phyloP scores from a whole-genome alignment of 805 yeast species.

The Wickerhamomyces chaumierensis region DNA sequence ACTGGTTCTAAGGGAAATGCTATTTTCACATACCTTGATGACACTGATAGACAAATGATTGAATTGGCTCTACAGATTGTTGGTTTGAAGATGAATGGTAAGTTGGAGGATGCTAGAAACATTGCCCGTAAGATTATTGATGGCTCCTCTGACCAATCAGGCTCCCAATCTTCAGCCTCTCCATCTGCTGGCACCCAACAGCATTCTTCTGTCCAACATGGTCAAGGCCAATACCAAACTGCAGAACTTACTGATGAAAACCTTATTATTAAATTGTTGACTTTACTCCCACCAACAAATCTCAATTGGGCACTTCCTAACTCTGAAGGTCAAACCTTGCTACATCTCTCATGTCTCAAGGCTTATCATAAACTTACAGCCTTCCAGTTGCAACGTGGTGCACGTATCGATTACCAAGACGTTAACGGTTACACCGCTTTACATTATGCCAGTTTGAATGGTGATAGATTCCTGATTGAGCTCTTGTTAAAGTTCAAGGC shows the following conservation, averaged over 20 bases:
- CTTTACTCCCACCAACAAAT: slow-evolving; percentile 48
- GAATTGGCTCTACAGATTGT: slow-evolving; percentile 94
- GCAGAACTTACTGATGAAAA: slow-evolving; percentile 23
- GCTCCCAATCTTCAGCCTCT: slow-evolving; percentile 7
- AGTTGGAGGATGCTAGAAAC: slow-evolving; percentile 86
- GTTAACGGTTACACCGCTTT: slow-evolving; percentile 77
- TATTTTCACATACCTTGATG: slow-evolving; percentile 86
- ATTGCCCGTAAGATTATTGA: slow-evolving; percentile 81
- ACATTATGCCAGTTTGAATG: slow-evolving; percentile 74
- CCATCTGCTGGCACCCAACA: not conserved
- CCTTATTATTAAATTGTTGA: slow-evolving; percentile 39
- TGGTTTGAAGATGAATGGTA: slow-evolving; percentile 94
- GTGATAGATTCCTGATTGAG: slow-evolving; percentile 56
- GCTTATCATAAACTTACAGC: slow-evolving; percentile 55
- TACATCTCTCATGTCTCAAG: slow-evolving; percentile 75
- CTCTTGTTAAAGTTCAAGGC: slow-evolving; percentile 57
- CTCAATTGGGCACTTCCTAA: slow-evolving; percentile 81
- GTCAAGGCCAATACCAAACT: slow-evolving; percentile 3
- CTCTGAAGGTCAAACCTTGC: slow-evolving; percentile 72
- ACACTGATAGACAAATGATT: slow-evolving; percentile 87
- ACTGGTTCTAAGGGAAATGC: slow-evolving; percentile 16
- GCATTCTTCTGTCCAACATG: slow-evolving; percentile 4
- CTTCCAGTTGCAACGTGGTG: slow-evolving; percentile 53
- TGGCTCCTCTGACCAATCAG: slow-evolving; percentile 19
- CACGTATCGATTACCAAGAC: slow-evolving; percentile 65